Base-by-base conservation (phyloP, 306 rosid species). In the Begonia masoniana region DNA sequence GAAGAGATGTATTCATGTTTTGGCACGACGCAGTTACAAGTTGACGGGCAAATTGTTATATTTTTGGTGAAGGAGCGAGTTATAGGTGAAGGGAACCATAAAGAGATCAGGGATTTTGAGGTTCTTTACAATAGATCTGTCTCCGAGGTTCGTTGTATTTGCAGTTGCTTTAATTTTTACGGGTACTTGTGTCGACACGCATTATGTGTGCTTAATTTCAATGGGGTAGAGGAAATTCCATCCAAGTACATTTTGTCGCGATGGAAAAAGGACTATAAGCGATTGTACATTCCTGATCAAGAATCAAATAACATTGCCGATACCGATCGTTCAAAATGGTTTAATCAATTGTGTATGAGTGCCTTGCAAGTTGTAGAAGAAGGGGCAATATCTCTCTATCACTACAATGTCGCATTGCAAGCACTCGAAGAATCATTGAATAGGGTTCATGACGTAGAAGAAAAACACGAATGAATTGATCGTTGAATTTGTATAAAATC, bases 201-300 rank as follows among this genome's bases (percentile, higher is more conserved):
- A 0, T 50, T 85, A 36, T 85, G 94, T 49, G 94, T 73, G 63
- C 97, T 89, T 61, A 85, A 89, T 52, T 89, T 82, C 65, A 89
- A 85, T 35, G 97, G 95, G 50, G 97, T 82, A 60, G 97, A 89
- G 63, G 95, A 89, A 76, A 74, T 89, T 31, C 95, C 94, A 60
- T 60, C 79, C 7, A 85, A 65, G 55, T 89, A 74, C 68, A 57
- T 89, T 55, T 68, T 89, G 57, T 58, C 87, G 0, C 70, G 95
- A 52, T 89, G 95, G 97, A 89, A 80, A 62, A 89, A 82, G 75
- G 97, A 89, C 81, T 89, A 71, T 73, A 85, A 82, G 76, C 89
- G 87, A 15, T 71, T 82, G 10, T 66, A 64, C 66, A 50, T 73
- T 67, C 78, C 81, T 11, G 83, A 85, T 62, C 71, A 62, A 13